Evolutionary conservation across 148 eudicot genomes (phyloP).

Genomic region (Euryodendron excelsum): DNA sequence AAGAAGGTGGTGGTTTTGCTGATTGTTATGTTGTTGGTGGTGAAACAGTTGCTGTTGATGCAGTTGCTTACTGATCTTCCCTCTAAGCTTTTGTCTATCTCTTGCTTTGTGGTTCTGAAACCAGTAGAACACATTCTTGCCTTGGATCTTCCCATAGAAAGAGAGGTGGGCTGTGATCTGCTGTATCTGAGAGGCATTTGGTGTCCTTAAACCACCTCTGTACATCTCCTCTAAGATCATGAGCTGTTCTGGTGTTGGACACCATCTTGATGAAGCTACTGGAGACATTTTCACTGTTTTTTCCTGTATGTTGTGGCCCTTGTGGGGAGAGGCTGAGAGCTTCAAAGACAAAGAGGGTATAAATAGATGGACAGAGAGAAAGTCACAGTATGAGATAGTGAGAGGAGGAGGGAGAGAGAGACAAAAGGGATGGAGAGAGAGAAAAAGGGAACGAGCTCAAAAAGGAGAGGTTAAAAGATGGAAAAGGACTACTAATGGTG

Average conservation of each 20-base stretch:
- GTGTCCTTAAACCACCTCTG: constrained; percentile 66
- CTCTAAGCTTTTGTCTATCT: constrained; percentile 70
- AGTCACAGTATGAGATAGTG: neutral
- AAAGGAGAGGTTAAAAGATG: constrained; percentile 2
- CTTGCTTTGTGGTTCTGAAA: constrained; percentile 94
- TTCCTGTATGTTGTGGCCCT: neutral
- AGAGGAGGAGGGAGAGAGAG: constrained; percentile 1
- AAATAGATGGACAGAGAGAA: neutral
- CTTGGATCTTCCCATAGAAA: constrained; percentile 72
- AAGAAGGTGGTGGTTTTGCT: neutral
- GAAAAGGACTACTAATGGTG: constrained; percentile 7
- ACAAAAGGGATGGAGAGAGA: constrained; percentile 9
- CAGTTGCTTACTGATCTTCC: constrained; percentile 31
- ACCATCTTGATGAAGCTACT: constrained; percentile 67
- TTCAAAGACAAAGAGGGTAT: neutral
- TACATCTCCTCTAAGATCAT: constrained; percentile 91
- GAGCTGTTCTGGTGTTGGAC: constrained; percentile 85
- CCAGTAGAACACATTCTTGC: constrained; percentile 93
- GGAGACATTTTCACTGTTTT: constrained; percentile 31
- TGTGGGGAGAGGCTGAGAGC: neutral
- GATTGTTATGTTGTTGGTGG: neutral
- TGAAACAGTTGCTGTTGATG: constrained; percentile 11
- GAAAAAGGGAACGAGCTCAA: neutral
- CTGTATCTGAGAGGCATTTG: constrained; percentile 75
- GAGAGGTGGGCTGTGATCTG: constrained; percentile 78